Percentiles rank a stretch among this genome's conserved stretches.
These are phyloP conservation scores for Neurospora sp. DNA, from an alignment of 495 filamentous ascomycete genomes.

Conservation along the genomic window DNA sequence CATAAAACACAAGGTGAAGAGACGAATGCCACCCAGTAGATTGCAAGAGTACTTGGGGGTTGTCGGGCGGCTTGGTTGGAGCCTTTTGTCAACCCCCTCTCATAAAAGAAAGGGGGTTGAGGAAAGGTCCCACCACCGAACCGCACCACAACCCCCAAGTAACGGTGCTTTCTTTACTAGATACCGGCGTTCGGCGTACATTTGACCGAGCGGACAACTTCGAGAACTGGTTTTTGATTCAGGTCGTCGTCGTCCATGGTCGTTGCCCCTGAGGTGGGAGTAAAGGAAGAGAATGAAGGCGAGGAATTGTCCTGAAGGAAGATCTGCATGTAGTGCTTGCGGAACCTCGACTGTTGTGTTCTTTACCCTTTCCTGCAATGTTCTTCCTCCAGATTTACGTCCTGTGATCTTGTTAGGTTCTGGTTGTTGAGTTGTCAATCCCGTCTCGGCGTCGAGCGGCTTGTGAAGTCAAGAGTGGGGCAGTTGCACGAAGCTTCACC, in stretches of 20 bases:
- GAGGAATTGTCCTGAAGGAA: background rate
- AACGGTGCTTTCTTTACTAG: background rate
- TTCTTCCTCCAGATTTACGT: background rate
- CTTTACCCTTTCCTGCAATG: background rate
- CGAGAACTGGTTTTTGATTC: background rate
- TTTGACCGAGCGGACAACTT: background rate
- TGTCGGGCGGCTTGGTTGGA: too few relatives aligned
- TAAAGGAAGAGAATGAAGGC: background rate
- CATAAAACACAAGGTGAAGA: background rate
- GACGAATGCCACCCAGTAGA: background rate
- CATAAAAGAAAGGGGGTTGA: too few relatives aligned
- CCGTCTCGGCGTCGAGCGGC: background rate
- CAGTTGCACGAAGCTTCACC: background rate
- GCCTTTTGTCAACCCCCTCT: too few relatives aligned
- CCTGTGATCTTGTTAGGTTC: background rate
- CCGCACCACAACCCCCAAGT: background rate
- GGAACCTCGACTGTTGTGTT: background rate
- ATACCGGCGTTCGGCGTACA: background rate
- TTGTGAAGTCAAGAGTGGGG: background rate
- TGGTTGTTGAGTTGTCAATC: background rate
- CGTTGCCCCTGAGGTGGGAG: background rate
- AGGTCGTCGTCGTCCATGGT: background rate
- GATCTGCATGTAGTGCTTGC: background rate
- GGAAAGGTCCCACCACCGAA: too few relatives aligned
- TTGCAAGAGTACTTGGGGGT: background rate